phyloP scores from a whole-genome alignment of 73 alveolate genomes.

The Paramecium primaurelia region DNA sequence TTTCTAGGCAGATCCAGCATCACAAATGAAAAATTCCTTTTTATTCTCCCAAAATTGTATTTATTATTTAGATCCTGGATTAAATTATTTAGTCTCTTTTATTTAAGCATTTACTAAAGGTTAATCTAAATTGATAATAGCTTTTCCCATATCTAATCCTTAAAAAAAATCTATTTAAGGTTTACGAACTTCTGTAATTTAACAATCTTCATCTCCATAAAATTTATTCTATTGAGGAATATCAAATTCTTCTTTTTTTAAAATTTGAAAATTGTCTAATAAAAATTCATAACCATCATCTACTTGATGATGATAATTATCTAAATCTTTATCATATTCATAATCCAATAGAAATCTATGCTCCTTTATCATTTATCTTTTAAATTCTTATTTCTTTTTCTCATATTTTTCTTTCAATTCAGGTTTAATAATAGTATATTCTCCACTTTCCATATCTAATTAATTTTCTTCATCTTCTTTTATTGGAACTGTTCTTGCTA shows the following conservation, averaged over 20 bases:
- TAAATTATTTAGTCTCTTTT: conserved; percentile 3
- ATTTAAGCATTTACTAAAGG: neutral
- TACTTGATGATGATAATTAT: neutral
- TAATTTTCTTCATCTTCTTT: neutral
- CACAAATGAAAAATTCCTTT: conserved; percentile 48
- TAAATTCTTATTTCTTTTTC: neutral
- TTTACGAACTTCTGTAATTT: neutral
- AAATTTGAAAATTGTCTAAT: neutral
- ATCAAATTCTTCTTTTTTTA: neutral
- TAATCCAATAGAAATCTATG: neutral
- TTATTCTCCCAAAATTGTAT: conserved; percentile 46
- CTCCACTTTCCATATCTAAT: neutral
- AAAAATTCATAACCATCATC: conserved; percentile 14
- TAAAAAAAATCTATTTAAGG: neutral
- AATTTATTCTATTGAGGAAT: neutral
- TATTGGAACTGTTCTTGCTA: neutral
- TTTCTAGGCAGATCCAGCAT: conserved; percentile 43
- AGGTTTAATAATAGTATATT: neutral
- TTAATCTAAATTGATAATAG: neutral
- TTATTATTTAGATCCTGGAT: conserved; percentile 8
- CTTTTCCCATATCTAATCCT: neutral
- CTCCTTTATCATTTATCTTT: neutral
- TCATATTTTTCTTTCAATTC: neutral
- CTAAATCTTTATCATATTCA: neutral
- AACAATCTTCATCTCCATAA: conserved; percentile 32